These are phyloP conservation scores for Backusella westeae DNA, from an alignment of 192 early-diverging fungal species.

Conservation along the genomic window DNA sequence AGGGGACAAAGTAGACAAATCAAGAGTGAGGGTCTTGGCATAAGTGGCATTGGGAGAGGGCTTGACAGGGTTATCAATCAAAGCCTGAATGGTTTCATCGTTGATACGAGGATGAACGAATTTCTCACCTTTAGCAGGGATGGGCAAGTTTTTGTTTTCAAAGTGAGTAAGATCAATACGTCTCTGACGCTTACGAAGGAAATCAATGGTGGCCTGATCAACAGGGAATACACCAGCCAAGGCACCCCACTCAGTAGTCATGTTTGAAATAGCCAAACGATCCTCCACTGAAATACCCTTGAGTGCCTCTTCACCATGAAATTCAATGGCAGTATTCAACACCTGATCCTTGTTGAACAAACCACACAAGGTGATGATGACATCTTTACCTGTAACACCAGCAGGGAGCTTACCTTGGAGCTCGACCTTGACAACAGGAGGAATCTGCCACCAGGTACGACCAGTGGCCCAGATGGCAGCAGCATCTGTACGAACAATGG, in stretches of 20 bases:
- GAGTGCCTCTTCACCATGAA: constrained; percentile 73
- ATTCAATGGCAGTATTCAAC: constrained; percentile 96
- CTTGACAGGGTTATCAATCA: constrained; percentile 41
- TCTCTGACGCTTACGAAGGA: constrained; percentile 63
- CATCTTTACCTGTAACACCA: constrained; percentile 95
- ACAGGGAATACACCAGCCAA: constrained; percentile 96
- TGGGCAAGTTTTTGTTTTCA: constrained; percentile 51
- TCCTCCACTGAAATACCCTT: constrained; percentile 76
- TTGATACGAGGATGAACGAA: constrained; percentile 62
- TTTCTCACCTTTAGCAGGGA: constrained; percentile 37
- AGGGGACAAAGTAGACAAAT: constrained; percentile 84
- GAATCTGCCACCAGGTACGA: constrained; percentile 99
- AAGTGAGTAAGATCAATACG: constrained; percentile 48
- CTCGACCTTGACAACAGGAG: constrained; percentile 90
- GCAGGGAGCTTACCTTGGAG: constrained; percentile 71
- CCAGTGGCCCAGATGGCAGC: constrained; percentile 98
- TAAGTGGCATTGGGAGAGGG: constrained; percentile 69
- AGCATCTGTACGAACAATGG: constrained; percentile 97
- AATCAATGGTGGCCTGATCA: constrained; percentile 75
- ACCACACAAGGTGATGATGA: constrained; percentile 93
- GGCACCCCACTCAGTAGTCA: constrained; percentile 99
- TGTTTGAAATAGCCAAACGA: constrained; percentile 94
- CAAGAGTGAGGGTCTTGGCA: constrained; percentile 82
- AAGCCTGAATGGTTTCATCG: constrained; percentile 39
- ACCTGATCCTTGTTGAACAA: constrained; percentile 93